Evolutionary conservation across 495 filamentous ascomycete genomes (phyloP).

Genomic region (Aspergillus egyptiacus): DNA sequence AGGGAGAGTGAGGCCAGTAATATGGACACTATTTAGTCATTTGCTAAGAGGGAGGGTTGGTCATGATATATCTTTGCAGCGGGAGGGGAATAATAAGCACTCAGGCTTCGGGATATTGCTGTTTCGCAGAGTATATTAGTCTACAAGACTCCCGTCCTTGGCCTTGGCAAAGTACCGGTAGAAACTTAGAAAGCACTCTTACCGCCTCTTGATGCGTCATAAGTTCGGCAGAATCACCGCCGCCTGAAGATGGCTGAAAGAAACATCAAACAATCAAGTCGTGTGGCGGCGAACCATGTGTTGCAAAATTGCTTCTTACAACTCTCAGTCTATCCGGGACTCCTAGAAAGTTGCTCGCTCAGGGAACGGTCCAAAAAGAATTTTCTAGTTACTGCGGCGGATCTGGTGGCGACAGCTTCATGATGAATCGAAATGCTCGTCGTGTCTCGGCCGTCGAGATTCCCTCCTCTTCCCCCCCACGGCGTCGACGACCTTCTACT

Average conservation of each 20-base stretch:
- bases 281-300: background rate
- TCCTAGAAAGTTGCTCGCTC: background rate
- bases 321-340: background rate
- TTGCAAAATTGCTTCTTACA: background rate
- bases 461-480: background rate
- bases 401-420: too few species aligned
- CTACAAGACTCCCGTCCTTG: too few species aligned
- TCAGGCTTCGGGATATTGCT: constrained; percentile 21
- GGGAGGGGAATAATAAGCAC: too few species aligned
- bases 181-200: too few species aligned
- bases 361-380: too few species aligned
- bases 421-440: background rate
- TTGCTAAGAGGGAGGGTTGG: too few species aligned
- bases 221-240: constrained; percentile 8
- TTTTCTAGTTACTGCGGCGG: too few species aligned
- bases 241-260: background rate
- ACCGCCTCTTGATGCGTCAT: constrained; percentile 17
- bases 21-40: too few species aligned
- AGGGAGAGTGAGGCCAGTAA: too few species aligned
- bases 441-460: background rate
- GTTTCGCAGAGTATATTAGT: constrained; percentile 13
- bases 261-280: background rate
- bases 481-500: constrained; percentile 1
- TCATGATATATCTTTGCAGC: too few species aligned
- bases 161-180: too few species aligned